phyloP scores from a whole-genome alignment of 2,329 filamentous ascomycete genomes.

The Aspergillus fumigatiaffinis region DNA sequence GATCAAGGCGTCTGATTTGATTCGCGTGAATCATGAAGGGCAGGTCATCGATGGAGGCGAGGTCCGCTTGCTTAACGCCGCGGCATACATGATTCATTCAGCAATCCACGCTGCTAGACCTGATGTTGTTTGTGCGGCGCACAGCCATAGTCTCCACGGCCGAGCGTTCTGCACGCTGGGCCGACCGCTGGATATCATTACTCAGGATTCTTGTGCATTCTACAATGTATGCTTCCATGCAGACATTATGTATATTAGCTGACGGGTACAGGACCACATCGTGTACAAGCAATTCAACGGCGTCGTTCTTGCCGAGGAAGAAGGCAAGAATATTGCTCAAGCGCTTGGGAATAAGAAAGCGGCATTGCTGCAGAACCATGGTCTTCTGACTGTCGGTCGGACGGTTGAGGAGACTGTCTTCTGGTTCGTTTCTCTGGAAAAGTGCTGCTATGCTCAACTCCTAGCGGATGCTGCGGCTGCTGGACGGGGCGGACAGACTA shows the following conservation, averaged over 20 bases:
- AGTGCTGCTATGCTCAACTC: constrained; percentile 52
- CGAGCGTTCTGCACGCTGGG: constrained; percentile 41
- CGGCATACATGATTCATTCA: constrained; percentile 50
- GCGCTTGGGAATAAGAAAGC: constrained; percentile 49
- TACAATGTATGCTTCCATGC: constrained; percentile 31
- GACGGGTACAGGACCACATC: constrained; percentile 43
- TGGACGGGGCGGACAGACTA: constrained; percentile 59
- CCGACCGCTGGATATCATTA: constrained; percentile 41
- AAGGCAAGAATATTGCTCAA: constrained; percentile 51
- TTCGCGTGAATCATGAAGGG: constrained; percentile 60
- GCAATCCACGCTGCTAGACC: constrained; percentile 54
- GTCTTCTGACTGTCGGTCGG: constrained; percentile 48
- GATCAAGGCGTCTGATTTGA: constrained; percentile 63
- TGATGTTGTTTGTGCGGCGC: constrained; percentile 53
- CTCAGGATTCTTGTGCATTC: constrained; percentile 45
- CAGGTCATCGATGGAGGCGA: constrained; percentile 60
- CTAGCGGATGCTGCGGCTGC: constrained; percentile 50
- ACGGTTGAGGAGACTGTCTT: constrained; percentile 51
- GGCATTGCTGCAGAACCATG: constrained; percentile 53
- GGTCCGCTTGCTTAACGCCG: constrained; percentile 44
- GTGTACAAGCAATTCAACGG: constrained; percentile 53
- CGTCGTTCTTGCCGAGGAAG: constrained; percentile 50
- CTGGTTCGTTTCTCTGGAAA: constrained; percentile 53
- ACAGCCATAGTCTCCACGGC: constrained; percentile 54
- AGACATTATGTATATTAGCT: neutral